Evolutionary conservation across 73 alveolate species (phyloP).

Genomic region (Paramecium primaurelia): DNA sequence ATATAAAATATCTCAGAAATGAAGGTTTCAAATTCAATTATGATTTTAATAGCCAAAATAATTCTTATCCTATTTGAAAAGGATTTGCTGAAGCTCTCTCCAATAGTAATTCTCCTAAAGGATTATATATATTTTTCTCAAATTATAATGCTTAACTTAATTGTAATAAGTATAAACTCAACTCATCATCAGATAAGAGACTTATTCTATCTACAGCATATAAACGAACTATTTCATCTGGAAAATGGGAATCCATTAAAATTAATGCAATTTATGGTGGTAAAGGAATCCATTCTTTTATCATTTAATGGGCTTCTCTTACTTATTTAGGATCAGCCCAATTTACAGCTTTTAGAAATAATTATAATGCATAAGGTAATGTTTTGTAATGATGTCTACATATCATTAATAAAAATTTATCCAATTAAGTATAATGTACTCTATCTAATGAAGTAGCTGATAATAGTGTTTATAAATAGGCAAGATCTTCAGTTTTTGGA

Average conservation of each 20-base stretch:
- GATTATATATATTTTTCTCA: conserved; percentile 91
- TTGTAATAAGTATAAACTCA: conserved; percentile 87
- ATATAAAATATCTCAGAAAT: conserved; percentile 74
- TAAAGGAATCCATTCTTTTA: conserved; percentile 80
- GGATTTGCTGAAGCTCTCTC: conserved; percentile 89
- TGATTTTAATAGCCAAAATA: conserved; percentile 85
- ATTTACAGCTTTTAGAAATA: conserved; percentile 64
- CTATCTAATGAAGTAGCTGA: conserved; percentile 58
- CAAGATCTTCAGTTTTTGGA: conserved; percentile 67
- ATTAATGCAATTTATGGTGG: conserved; percentile 88
- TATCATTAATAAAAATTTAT: conserved; percentile 58
- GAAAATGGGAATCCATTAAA: conserved; percentile 78
- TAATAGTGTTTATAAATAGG: conserved; percentile 50
- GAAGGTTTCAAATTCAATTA: conserved; percentile 73
- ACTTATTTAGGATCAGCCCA: conserved; percentile 66
- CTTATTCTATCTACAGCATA: conserved; percentile 89
- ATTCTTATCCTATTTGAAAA: conserved; percentile 90
- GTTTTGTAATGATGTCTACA: conserved; percentile 68
- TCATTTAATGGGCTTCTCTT: conserved; percentile 61
- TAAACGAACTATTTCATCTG: conserved; percentile 80
- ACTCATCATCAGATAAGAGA: conserved; percentile 88
- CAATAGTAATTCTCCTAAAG: conserved; percentile 91
- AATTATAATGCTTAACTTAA: conserved; percentile 86
- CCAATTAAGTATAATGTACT: conserved; percentile 41
- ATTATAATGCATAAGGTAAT: conserved; percentile 55